Base-by-base conservation (phyloP, 2,329 filamentous ascomycete species). In the Ploettnerulaceae sp. region DNA sequence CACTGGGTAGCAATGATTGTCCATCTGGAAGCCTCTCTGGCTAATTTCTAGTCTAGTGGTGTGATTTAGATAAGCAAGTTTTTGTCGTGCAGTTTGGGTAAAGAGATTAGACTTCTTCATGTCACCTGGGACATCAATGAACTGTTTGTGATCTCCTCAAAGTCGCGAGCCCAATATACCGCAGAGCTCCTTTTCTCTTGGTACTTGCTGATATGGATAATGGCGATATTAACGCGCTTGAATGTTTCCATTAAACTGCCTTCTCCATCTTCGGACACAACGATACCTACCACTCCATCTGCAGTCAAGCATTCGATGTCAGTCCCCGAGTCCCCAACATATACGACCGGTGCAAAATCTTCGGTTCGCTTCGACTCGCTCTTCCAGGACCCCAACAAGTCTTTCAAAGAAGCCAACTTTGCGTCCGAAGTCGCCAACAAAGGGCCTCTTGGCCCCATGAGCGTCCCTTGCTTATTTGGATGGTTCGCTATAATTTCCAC, bases 301-400 rank as follows among this genome's bases (percentile, higher is more conserved):
- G 55, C 48, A 7, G 51, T 48, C 21, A 64, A 51, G 36, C 61
- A 63, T 44, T 61, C 61, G 4, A 64, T 40, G 39, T 64, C 62
- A 21, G 59, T 62, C 7, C 46, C 47, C 3, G 58, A 61, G 48
- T 64, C 62, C 2, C 62, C 62, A 32, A 63, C 49, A 48, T 64
- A 64, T 3, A 63, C 39, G 3, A 55, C 22, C 14, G 39, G 42
- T 2, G 26, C 38, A 18, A 33, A 6, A 9, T 17, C 18, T 17
- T 31, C 36, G 9, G 11, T 9, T 1, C 4, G 12, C 18, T 14
- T 39, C 9, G 39, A 15, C 5, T 9, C 24, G 7, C 33, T 31
- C 7, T 20, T 25, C 54, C 52, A 55, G 4, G 11, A 9, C 6
- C 46, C 12, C 14, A 58, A 8, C 18, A 59, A 20, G 8, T 42